phyloP scores from a whole-genome alignment of 306 rosid genomes.

The Corylus avellana region DNA sequence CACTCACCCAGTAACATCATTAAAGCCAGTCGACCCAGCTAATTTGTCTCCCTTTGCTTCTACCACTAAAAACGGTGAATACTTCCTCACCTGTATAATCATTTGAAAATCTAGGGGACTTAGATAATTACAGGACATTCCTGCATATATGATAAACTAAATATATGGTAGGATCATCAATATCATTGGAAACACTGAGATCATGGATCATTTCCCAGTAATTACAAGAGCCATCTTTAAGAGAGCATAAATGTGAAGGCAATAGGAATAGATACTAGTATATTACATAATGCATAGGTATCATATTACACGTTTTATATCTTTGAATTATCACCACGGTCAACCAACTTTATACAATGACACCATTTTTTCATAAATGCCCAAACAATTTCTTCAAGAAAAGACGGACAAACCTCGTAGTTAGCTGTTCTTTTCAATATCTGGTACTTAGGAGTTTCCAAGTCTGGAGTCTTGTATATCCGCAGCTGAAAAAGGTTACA shows the following conservation, averaged over 20 bases:
- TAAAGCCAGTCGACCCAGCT: constrained; percentile 76
- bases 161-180: neutral
- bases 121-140: neutral
- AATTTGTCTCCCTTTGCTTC: constrained; percentile 82
- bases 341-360: neutral
- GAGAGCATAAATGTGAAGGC: neutral
- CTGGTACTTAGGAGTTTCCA: constrained; percentile 83
- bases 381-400: neutral
- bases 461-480: constrained; percentile 80
- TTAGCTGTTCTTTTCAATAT: constrained; percentile 64
- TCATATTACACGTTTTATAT: neutral
- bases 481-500: constrained; percentile 57
- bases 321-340: neutral
- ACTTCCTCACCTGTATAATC: constrained; percentile 71
- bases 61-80: constrained; percentile 66
- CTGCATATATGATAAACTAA: neutral
- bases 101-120: neutral
- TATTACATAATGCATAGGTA: neutral
- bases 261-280: neutral
- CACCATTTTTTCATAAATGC: neutral
- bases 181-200: neutral
- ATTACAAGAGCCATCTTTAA: neutral
- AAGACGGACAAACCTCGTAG: constrained; percentile 63
- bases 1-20: constrained; percentile 79
- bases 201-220: neutral